These are phyloP conservation scores for Cordyceps pruinosa DNA, from an alignment of 2,329 filamentous ascomycete species.

Conservation along the genomic window DNA sequence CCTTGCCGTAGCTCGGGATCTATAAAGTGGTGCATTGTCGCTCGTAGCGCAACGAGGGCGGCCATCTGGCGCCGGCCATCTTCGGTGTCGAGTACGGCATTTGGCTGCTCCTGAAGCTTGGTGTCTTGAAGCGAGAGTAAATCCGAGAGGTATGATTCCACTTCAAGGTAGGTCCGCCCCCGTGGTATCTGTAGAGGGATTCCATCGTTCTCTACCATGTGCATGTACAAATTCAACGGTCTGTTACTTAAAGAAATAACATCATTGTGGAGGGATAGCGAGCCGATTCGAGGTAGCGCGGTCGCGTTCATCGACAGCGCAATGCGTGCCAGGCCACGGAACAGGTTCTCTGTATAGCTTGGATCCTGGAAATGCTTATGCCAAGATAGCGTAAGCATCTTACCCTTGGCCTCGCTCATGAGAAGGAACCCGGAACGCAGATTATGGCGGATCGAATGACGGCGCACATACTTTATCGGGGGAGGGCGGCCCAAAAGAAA, in stretches of 20 bases:
- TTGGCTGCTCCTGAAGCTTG: slow-evolving; percentile 27
- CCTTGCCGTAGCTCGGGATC: slow-evolving; percentile 18
- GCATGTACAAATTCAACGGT: slow-evolving; percentile 25
- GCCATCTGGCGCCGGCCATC: slow-evolving; percentile 26
- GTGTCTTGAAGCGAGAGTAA: slow-evolving; percentile 27
- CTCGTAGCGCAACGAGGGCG: slow-evolving; percentile 22
- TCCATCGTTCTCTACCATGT: slow-evolving; percentile 27
- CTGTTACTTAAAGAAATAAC: slow-evolving; percentile 26
- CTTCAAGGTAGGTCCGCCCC: slow-evolving; percentile 23
- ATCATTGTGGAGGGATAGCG: slow-evolving; percentile 20
- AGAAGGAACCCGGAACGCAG: not conserved
- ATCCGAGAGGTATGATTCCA: slow-evolving; percentile 25
- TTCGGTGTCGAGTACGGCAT: slow-evolving; percentile 21
- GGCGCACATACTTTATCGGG: not conserved
- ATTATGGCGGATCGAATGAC: not conserved
- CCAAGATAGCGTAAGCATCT: not conserved
- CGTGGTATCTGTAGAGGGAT: slow-evolving; percentile 27
- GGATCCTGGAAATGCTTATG: slow-evolving; percentile 15
- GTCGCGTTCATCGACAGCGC: slow-evolving; percentile 19
- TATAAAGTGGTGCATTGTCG: slow-evolving; percentile 19
- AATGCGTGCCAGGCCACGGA: slow-evolving; percentile 21
- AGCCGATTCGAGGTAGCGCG: slow-evolving; percentile 13
- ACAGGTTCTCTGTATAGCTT: slow-evolving; percentile 17
- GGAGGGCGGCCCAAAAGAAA: not conserved
- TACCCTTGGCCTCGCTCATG: not conserved